Evolutionary conservation across 2,329 filamentous ascomycete genomes (phyloP), one percentile per base, ranked within the genome.

Genomic region (Xylariomycetidae sp.): DNA sequence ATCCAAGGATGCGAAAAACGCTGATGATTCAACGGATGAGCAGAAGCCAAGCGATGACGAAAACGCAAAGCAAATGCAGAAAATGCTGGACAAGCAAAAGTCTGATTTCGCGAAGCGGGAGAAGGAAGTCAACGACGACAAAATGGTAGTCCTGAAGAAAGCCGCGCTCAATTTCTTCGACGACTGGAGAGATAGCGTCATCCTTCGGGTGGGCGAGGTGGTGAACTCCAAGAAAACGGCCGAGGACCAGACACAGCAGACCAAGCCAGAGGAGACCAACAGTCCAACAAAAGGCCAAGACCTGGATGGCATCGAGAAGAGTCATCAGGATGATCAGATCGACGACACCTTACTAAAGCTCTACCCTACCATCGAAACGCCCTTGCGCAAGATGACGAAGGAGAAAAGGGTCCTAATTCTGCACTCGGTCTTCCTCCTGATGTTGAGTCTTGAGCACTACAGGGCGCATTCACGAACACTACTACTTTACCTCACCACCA

Each of bases 401-500:
- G 72, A 77, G 20, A 82, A 79, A 46, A 67, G 79, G 27, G 69
- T 73, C 17, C 64, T 88, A 5, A 66, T 94, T 8, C 62, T 94
- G 3, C 82, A 92, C 46, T 77, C 82, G 1, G 60, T 87, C 15
- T 67, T 94, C 1, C 66, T 94, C 1, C 67, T 90, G 8, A 53
- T 88, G 5, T 62, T 94, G 3, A 88, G 84, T 6, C 63, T 94
- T 3, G 80, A 92, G 52, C 77, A 85, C 41, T 94, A 92, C 58
- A 80, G 72, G 30, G 80, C 84, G 3, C 78, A 86, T 50, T 86
- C 86, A 3, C 75, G 86, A 4, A 69, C 84, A 2, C 64, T 94
- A 11, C 66, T 94, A 36, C 64, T 88, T 10, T 69, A 84, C 41
- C 56, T 89, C 20, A 69, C 83, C 1, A 84, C 82, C 1, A 86